Conservation (phyloP, 73 alveolate genomes). For the Tetrahymena malaccensis region DNA sequence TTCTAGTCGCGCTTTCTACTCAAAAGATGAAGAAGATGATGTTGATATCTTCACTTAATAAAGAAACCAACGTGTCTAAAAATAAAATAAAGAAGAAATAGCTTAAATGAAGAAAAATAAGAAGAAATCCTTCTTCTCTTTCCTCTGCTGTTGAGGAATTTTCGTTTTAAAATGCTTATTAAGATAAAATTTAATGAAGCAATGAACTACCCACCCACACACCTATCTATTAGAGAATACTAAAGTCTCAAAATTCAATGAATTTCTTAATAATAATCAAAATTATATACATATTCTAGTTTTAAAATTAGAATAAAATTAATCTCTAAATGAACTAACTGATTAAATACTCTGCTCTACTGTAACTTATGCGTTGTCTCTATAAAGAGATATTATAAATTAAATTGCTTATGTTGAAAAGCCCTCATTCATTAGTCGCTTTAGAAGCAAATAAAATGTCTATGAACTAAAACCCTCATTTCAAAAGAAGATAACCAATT, state of each 20-base stretch:
- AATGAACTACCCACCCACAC: not conserved
- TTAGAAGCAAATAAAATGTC: not conserved
- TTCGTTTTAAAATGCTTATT: not conserved
- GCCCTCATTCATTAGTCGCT: not conserved
- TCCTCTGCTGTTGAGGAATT: not conserved
- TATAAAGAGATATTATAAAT: too few relatives aligned
- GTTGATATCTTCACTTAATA: not conserved
- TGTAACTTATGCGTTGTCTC: too few relatives aligned
- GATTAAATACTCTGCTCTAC: not conserved
- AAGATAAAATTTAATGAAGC: not conserved
- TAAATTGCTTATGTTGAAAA: not conserved
- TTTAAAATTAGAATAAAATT: too few relatives aligned
- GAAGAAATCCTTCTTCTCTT: not conserved
- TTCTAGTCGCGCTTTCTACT: not conserved
- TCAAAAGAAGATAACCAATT: not conserved
- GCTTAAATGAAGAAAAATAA: not conserved
- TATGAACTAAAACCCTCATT: not conserved
- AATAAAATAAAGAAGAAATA: not conserved
- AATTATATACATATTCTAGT: not conserved
- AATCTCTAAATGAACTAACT: not conserved
- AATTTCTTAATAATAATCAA: too few relatives aligned
- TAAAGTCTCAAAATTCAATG: not conserved
- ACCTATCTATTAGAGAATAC: not conserved
- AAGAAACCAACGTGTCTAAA: not conserved
- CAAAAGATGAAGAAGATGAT: not conserved